Evolutionary conservation across 495 filamentous ascomycete species (phyloP), one percentile per base, ranked within the genome.

Genomic region (Hypomontagnella monticulosa): DNA sequence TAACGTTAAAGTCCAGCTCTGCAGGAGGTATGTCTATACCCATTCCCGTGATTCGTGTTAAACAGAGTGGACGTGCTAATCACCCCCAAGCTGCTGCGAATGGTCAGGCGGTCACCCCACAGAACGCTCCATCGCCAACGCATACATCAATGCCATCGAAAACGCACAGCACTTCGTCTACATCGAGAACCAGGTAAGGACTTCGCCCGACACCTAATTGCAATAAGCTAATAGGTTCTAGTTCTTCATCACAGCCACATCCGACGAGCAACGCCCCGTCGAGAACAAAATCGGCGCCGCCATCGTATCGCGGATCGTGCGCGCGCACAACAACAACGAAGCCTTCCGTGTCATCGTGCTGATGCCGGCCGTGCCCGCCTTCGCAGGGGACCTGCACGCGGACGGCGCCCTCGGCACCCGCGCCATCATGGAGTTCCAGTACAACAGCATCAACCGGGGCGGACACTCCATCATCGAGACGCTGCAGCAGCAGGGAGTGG

Each of bases 391-490:
- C 71, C 77, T 98, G 40, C 81, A 88, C 46, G 87, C 86, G 10
- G 91, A 97, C 12, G 89, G 87, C 4, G 88, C 88, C 40, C 85
- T 97, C 2, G 91, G 91, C 6, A 97, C 94, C 9, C 84, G 94
- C 1, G 93, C 93, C 0, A 97, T 98, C 74, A 97, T 98, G 92
- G 92, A 97, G 74, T 97, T 91, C 79, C 92, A 94, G 72, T 94
- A 97, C 76, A 83, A 90, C 71, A 89, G 85, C 42, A 97, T 98
- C 78, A 93, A 80, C 71, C 87, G 95, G n/a, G 91, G 91, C 32
- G 92, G 92, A 2, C 80, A 89, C 76, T 92, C 88, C 67, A 97
- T 97, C 63, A 89, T 96, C 79, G 93, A 97, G 76, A 73, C 81
- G 16, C 84, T 97, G 55, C 81, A 83, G 48, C 86, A 86, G 63